These are phyloP conservation scores for Lichtheimia ramosa DNA, from an alignment of 371 early-diverging fungal species.

Conservation along the genomic window DNA sequence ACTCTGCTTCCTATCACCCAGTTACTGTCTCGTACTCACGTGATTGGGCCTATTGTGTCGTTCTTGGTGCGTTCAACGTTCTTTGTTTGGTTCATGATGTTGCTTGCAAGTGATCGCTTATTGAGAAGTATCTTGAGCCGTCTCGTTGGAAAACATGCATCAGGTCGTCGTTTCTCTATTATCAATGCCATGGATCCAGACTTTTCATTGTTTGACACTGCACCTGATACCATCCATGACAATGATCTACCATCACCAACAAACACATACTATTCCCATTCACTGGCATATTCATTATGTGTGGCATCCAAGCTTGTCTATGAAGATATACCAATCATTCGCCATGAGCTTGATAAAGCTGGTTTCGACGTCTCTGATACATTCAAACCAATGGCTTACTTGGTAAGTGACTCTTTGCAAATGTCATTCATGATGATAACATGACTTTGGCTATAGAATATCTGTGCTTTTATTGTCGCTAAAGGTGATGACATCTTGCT, in stretches of 20 bases:
- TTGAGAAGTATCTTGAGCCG: constrained; percentile 29
- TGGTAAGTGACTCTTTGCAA: constrained; percentile 22
- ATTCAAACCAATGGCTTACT: constrained; percentile 56
- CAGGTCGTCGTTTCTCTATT: constrained; percentile 29
- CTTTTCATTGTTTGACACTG: constrained; percentile 22
- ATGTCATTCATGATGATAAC: background rate
- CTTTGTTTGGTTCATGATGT: constrained; percentile 34
- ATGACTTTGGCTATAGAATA: constrained; percentile 30
- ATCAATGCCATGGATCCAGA: constrained; percentile 35
- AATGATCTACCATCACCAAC: background rate
- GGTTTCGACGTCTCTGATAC: constrained; percentile 52
- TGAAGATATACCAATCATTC: constrained; percentile 54
- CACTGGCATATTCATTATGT: constrained; percentile 51
- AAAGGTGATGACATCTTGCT: constrained; percentile 54
- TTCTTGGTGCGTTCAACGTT: constrained; percentile 31
- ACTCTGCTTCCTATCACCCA: constrained; percentile 27
- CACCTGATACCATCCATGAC: constrained; percentile 1
- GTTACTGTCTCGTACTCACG: constrained; percentile 19
- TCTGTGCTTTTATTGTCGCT: constrained; percentile 53
- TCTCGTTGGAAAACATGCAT: constrained; percentile 32
- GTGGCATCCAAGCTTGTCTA: constrained; percentile 57
- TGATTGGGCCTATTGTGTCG: constrained; percentile 34
- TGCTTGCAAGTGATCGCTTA: constrained; percentile 38
- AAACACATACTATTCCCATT: constrained; percentile 36
- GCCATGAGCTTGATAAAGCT: constrained; percentile 51